Evolutionary conservation across 2,329 filamentous ascomycete species (phyloP).

Genomic region (Lasiodiplodia hormozganensis): DNA sequence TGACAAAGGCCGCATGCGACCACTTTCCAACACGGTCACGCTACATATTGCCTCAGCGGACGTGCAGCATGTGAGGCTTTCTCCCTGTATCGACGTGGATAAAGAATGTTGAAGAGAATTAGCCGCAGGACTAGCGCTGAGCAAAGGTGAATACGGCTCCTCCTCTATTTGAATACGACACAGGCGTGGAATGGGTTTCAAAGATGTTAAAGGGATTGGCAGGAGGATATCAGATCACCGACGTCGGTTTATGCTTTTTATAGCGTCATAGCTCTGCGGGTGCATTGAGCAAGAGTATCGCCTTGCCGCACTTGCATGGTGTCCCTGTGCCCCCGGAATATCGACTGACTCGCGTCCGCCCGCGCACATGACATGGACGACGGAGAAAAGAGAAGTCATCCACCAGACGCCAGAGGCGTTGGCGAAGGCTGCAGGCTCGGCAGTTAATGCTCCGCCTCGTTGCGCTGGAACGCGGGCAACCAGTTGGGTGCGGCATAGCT

Average conservation of each 20-base stretch:
- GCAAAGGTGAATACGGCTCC: neutral
- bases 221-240: neutral
- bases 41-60: neutral
- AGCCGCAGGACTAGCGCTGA: neutral
- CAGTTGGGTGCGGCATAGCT: neutral
- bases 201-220: neutral
- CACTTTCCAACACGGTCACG: neutral
- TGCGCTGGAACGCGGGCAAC: neutral
- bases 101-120: neutral
- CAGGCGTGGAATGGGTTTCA: neutral
- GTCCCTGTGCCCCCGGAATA: conserved; percentile 12
- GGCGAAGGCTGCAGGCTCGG: neutral
- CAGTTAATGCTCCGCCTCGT: conserved; percentile 9
- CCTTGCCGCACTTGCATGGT: conserved; percentile 15
- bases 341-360: conserved; percentile 7
- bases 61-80: neutral
- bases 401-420: neutral
- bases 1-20: neutral
- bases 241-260: conserved; percentile 21
- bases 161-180: neutral
- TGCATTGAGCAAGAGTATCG: conserved; percentile 13
- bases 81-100: neutral
- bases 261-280: conserved; percentile 22
- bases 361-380: neutral
- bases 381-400: neutral